phyloP scores from a whole-genome alignment of 371 early-diverging fungal species.

The Mortierella sp. region DNA sequence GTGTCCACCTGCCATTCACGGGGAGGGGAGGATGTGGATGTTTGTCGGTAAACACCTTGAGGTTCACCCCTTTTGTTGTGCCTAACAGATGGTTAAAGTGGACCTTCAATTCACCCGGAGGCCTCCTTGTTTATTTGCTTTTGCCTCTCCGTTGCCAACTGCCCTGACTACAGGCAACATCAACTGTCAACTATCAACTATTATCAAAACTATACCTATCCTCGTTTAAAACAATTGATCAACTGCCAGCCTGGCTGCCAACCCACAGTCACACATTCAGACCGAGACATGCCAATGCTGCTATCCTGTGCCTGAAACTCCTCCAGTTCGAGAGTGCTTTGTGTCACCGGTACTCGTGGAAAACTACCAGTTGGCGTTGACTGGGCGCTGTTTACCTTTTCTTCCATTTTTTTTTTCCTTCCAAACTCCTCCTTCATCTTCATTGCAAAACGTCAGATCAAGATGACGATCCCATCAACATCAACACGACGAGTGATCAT shows the following conservation, averaged over 20 bases:
- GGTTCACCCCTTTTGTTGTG: background rate
- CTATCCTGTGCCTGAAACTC: background rate
- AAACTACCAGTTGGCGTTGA: background rate
- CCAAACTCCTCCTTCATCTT: background rate
- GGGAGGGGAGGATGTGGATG: background rate
- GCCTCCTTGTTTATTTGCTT: no score
- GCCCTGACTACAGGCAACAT: no score
- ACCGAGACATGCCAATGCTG: background rate
- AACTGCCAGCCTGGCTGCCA: background rate
- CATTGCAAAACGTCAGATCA: background rate
- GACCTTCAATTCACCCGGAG: background rate
- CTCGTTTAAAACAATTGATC: background rate
- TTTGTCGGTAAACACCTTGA: background rate
- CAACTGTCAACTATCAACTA: no score
- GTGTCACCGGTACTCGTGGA: background rate
- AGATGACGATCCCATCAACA: constrained; percentile 21
- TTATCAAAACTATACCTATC: no score
- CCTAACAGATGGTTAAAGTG: background rate
- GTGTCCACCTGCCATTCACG: background rate
- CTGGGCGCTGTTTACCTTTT: background rate
- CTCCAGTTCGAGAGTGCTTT: background rate
- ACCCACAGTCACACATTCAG: background rate
- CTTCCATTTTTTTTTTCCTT: background rate
- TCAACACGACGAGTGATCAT: constrained; percentile 31
- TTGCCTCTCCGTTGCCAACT: no score